These are phyloP conservation scores for Sporormia fimetaria DNA, from an alignment of 495 filamentous ascomycete genomes.

Conservation along the genomic window DNA sequence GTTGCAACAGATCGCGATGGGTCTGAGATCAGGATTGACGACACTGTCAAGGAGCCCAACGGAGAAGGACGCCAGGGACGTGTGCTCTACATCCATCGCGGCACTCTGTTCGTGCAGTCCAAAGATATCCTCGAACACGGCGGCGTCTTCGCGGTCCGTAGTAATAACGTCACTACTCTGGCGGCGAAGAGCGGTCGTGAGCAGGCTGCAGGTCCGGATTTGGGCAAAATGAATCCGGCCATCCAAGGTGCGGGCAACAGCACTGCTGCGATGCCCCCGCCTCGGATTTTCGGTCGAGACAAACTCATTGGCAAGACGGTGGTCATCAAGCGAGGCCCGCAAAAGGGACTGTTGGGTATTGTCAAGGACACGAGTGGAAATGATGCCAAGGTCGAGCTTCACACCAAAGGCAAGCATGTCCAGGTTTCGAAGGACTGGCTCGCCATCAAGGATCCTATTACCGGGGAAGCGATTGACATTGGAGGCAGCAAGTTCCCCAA, in stretches of 20 bases:
- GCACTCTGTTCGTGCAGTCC: slow-evolving; percentile 77
- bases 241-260: slow-evolving; percentile 52
- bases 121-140: slow-evolving; percentile 76
- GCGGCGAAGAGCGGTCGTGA: slow-evolving; percentile 79
- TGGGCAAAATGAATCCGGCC: slow-evolving; percentile 87
- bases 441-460: slow-evolving; percentile 66
- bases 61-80: slow-evolving; percentile 77
- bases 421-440: slow-evolving; percentile 67
- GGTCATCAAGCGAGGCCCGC: slow-evolving; percentile 65
- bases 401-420: slow-evolving; percentile 81
- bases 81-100: slow-evolving; percentile 84
- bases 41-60: slow-evolving; percentile 79
- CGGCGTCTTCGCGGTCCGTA: slow-evolving; percentile 80
- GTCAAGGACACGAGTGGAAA: slow-evolving; percentile 84
- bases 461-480: slow-evolving; percentile 59
- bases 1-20: slow-evolving; percentile 90
- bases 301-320: slow-evolving; percentile 85
- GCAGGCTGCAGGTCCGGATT: slow-evolving; percentile 51
- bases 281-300: slow-evolving; percentile 66
- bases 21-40: slow-evolving; percentile 81
- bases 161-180: slow-evolving; percentile 72
- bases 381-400: slow-evolving; percentile 78
- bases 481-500: slow-evolving; percentile 45
- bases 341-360: slow-evolving; percentile 89
- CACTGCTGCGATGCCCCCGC: slow-evolving; percentile 57